A percentile compares a stretch with the other conserved stretches of the same genome.
These are phyloP conservation scores for Chaetomiaceae sp. DNA, from an alignment of 2,329 filamentous ascomycete genomes.

Conservation along the genomic window DNA sequence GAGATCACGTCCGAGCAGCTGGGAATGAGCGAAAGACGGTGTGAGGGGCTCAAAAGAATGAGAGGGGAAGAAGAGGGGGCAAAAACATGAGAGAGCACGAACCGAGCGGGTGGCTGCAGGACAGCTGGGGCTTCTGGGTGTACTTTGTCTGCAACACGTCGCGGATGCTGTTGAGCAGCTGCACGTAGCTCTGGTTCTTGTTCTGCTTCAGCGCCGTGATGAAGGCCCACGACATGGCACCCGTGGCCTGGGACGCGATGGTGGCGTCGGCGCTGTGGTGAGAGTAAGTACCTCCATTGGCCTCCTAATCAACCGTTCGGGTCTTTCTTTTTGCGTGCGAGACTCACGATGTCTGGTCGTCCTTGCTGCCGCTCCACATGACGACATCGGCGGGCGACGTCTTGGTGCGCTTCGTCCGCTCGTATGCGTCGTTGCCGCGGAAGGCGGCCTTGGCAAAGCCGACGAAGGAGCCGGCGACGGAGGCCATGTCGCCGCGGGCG, in stretches of 20 bases:
- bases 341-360: conserved; percentile 81
- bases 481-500: conserved; percentile 73
- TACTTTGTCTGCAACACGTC: conserved; percentile 85
- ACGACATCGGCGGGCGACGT: conserved; percentile 93
- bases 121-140: conserved; percentile 90
- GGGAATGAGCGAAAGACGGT: neutral
- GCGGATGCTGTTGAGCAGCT: conserved; percentile 90
- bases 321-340: too few species aligned
- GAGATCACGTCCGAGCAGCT: too few species aligned
- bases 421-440: conserved; percentile 68
- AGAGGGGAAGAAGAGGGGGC: neutral
- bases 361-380: conserved; percentile 97
- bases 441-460: conserved; percentile 84
- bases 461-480: conserved; percentile 75
- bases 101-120: conserved; percentile 94
- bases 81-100: conserved; percentile 35
- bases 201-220: conserved; percentile 87
- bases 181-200: conserved; percentile 90
- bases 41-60: neutral
- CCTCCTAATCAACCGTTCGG: too few species aligned
- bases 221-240: conserved; percentile 98
- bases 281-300: conserved; percentile 29
- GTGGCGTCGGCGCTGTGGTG: conserved; percentile 72
- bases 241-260: conserved; percentile 82
- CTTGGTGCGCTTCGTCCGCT: conserved; percentile 79